Evolutionary conservation across 805 yeast genomes (phyloP).

Genomic region (Yarrowia divulgata): DNA sequence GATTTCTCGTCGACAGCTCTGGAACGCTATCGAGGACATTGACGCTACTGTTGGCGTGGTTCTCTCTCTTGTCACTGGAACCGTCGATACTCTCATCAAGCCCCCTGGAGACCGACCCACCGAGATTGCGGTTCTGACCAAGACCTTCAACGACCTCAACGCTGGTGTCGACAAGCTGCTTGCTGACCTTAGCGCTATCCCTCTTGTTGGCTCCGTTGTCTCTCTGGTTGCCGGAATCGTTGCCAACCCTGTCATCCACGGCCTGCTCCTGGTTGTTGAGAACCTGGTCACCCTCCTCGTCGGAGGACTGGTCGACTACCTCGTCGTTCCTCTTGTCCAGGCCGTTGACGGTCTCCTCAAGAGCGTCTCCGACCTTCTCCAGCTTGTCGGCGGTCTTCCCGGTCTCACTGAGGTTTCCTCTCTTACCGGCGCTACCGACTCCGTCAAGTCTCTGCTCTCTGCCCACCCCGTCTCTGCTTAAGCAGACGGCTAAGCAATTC

Average conservation of each 20-base stretch:
- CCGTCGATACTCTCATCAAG: slow-evolving; percentile 34
- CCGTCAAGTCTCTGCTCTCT: slow-evolving; percentile 24
- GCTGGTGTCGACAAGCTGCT: slow-evolving; percentile 34
- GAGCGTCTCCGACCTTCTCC: slow-evolving; percentile 27
- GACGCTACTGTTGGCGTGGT: slow-evolving; percentile 26
- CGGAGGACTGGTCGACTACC: slow-evolving; percentile 34
- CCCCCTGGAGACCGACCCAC: slow-evolving; percentile 38
- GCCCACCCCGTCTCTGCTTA: slow-evolving; percentile 24
- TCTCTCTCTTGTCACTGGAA: slow-evolving; percentile 14
- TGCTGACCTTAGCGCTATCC: slow-evolving; percentile 28
- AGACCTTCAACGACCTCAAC: slow-evolving; percentile 23
- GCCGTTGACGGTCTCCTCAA: slow-evolving; percentile 34
- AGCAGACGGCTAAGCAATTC: not conserved
- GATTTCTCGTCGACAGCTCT: slow-evolving; percentile 18
- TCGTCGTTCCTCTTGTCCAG: slow-evolving; percentile 39
- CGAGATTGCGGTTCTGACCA: slow-evolving; percentile 16
- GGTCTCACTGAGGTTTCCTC: slow-evolving; percentile 48
- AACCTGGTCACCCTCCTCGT: slow-evolving; percentile 21
- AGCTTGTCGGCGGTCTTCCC: slow-evolving; percentile 33
- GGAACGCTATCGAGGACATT: slow-evolving; percentile 20
- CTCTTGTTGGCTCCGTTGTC: slow-evolving; percentile 15
- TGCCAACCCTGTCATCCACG: slow-evolving; percentile 38
- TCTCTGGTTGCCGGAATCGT: slow-evolving; percentile 9
- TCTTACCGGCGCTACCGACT: slow-evolving; percentile 39
- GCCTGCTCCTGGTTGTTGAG: slow-evolving; percentile 33